These are phyloP conservation scores for Pseudocercospora fuligena DNA, from an alignment of 2,329 filamentous ascomycete species.

Conservation along the genomic window DNA sequence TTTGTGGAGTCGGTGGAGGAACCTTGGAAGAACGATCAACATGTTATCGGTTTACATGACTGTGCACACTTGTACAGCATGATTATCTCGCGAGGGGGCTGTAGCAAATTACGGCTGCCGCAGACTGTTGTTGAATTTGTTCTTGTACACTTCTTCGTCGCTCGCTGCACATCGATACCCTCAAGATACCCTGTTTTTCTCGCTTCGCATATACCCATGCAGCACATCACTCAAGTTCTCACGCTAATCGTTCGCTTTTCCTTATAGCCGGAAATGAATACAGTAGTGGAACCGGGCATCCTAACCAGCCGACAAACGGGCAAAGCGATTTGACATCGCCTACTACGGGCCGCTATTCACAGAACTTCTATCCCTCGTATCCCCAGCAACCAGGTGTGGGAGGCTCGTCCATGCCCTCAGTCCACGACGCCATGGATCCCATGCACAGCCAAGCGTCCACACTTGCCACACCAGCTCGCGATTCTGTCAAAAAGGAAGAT, in stretches of 20 bases:
- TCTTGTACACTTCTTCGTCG: constrained; percentile 33
- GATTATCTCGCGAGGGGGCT: constrained; percentile 21
- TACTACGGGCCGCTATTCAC: constrained; percentile 72
- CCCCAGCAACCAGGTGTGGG: constrained; percentile 63
- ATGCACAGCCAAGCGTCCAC: constrained; percentile 42
- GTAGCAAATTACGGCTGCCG: constrained; percentile 21
- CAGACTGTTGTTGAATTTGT: constrained; percentile 37
- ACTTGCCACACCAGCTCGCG: constrained; percentile 44
- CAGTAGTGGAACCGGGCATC: constrained; percentile 61
- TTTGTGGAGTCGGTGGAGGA: constrained; percentile 28
- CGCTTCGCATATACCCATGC: constrained; percentile 38
- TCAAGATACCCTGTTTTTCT: constrained; percentile 33
- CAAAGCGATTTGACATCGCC: constrained; percentile 56
- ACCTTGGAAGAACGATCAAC: constrained; percentile 24
- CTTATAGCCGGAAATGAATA: constrained; percentile 62
- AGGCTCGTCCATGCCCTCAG: constrained; percentile 66
- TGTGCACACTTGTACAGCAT: constrained; percentile 37
- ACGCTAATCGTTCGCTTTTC: constrained; percentile 50
- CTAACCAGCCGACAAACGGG: constrained; percentile 66
- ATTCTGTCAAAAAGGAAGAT: constrained; percentile 51
- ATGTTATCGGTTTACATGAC: constrained; percentile 29
- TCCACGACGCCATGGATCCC: constrained; percentile 62
- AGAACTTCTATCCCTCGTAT: constrained; percentile 77
- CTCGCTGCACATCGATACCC: constrained; percentile 18
- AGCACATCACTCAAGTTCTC: constrained; percentile 35